Conservation (phyloP, 768 basidiomycete species). For the Cubamyces sp. region DNA sequence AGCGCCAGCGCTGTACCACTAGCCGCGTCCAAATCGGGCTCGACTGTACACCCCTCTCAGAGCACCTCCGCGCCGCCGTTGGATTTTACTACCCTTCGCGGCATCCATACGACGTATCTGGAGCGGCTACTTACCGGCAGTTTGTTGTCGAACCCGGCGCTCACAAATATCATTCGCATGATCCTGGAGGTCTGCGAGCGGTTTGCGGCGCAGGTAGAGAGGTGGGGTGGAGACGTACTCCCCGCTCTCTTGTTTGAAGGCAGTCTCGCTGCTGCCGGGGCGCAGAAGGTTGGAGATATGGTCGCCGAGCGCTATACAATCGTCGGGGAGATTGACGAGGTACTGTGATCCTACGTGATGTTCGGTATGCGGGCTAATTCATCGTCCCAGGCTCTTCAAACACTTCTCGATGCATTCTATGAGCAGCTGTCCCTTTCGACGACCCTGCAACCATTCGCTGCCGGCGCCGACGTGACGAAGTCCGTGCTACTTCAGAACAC, state of each 20-base stretch:
- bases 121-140: constrained; percentile 80
- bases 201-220: constrained; percentile 85
- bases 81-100: constrained; percentile 86
- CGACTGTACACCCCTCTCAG: constrained; percentile 30
- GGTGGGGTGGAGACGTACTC: constrained; percentile 91
- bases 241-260: constrained; percentile 85
- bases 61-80: constrained; percentile 48
- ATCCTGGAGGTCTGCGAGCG: constrained; percentile 85
- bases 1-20: constrained; percentile 5
- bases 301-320: constrained; percentile 70
- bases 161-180: constrained; percentile 65
- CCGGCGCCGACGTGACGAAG: constrained; percentile 69
- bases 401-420: constrained; percentile 75
- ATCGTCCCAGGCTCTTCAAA: constrained; percentile 60
- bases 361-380: background rate
- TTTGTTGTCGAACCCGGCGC: constrained; percentile 65
- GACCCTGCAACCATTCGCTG: constrained; percentile 70
- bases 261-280: constrained; percentile 55
- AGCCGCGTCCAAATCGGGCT: constrained; percentile 14
- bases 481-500: constrained; percentile 61
- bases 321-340: constrained; percentile 81
- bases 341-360: constrained; percentile 35
- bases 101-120: constrained; percentile 81
- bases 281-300: constrained; percentile 67
- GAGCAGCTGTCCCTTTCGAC: constrained; percentile 78